These are phyloP conservation scores for Aurifilum marmelostoma DNA, from an alignment of 2,329 filamentous ascomycete genomes.

Conservation along the genomic window DNA sequence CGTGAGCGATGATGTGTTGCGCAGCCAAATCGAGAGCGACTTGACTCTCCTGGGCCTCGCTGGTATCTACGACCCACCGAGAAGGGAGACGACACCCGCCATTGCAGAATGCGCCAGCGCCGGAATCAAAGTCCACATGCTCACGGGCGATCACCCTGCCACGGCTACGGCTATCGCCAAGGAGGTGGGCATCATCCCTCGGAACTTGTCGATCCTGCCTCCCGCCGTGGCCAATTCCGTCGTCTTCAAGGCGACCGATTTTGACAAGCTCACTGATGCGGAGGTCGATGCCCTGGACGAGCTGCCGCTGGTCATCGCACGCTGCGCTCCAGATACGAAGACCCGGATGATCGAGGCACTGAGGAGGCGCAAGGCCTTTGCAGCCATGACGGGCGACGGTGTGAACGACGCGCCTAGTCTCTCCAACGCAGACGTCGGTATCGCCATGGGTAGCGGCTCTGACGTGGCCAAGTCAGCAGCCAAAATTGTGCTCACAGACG, in stretches of 20 bases:
- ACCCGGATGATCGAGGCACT: conserved; percentile 90
- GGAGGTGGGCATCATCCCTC: conserved; percentile 76
- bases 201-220: conserved; percentile 61
- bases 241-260: conserved; percentile 76
- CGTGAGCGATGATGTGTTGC: conserved; percentile 48
- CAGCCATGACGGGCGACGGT: conserved; percentile 87
- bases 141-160: conserved; percentile 80
- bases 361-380: conserved; percentile 74
- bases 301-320: conserved; percentile 79
- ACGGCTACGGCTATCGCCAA: conserved; percentile 78
- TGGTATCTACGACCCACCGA: conserved; percentile 85
- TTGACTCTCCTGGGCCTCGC: conserved; percentile 80
- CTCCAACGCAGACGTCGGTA: conserved; percentile 81
- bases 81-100: conserved; percentile 74
- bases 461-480: conserved; percentile 84
- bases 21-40: conserved; percentile 66
- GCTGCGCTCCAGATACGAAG: conserved; percentile 84
- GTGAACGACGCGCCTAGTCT: conserved; percentile 86
- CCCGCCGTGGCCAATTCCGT: conserved; percentile 67
- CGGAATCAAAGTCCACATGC: conserved; percentile 81
- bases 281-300: conserved; percentile 77
- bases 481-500: conserved; percentile 82
- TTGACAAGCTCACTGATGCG: conserved; percentile 74
- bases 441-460: conserved; percentile 87
- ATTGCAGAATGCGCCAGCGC: conserved; percentile 72